phyloP scores from a whole-genome alignment of 1,139 yeast genomes.

The Blastobotrys petasosporus region DNA sequence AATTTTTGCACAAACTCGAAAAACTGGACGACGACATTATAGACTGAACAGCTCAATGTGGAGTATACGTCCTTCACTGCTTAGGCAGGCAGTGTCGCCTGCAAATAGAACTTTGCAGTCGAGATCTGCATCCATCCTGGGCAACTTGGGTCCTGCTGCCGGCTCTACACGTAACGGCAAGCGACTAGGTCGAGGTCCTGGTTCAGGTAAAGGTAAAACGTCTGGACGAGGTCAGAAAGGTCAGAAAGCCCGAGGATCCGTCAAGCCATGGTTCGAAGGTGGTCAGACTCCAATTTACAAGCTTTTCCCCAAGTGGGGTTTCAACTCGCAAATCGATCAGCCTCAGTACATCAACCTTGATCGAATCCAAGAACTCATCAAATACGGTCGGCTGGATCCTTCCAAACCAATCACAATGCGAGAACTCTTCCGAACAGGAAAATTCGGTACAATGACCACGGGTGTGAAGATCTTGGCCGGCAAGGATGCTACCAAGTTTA shows the following conservation, averaged over 20 bases:
- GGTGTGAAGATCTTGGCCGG: slow-evolving; percentile 80
- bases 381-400: slow-evolving; percentile 41
- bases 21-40: too few species aligned
- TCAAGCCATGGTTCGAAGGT: slow-evolving; percentile 95
- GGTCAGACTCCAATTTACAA: slow-evolving; percentile 95
- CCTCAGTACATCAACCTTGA: slow-evolving; percentile 45
- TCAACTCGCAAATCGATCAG: slow-evolving; percentile 40
- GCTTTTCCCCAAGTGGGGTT: slow-evolving; percentile 87
- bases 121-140: slow-evolving; percentile 18
- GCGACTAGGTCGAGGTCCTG: slow-evolving; percentile 95
- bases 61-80: too few species aligned
- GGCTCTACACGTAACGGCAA: slow-evolving; percentile 41
- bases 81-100: too few species aligned
- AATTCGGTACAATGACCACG: slow-evolving; percentile 58
- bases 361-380: slow-evolving; percentile 48
- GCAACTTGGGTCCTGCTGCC: slow-evolving; percentile 28
- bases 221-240: slow-evolving; percentile 98
- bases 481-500: slow-evolving; percentile 51
- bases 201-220: slow-evolving; percentile 83
- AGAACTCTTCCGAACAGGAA: slow-evolving; percentile 60
- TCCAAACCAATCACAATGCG: slow-evolving; percentile 66
- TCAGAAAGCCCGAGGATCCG: slow-evolving; percentile 91
- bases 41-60: too few species aligned
- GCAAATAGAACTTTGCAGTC: not conserved
- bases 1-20: too few species aligned